Evolutionary conservation across 768 basidiomycete species (phyloP).

Genomic region (Russula compacta): DNA sequence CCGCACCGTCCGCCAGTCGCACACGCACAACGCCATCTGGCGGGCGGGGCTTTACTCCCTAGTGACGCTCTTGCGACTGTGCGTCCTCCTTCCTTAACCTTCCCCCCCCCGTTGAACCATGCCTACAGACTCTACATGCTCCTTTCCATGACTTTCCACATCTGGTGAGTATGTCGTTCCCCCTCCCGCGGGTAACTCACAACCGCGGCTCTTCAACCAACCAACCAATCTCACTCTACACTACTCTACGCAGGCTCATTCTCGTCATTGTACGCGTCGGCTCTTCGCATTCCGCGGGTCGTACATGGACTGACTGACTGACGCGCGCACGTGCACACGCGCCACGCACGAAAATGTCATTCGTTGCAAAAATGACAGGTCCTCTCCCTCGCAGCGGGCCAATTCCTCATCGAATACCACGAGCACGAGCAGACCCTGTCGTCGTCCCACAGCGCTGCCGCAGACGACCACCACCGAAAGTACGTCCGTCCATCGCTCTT

Average conservation of each 20-base stretch:
- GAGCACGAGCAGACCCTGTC: constrained; percentile 22
- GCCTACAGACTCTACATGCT: constrained; percentile 57
- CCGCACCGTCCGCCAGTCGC: constrained; percentile 31
- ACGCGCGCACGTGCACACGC: too few relatives aligned
- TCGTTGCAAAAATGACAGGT: constrained; percentile 32
- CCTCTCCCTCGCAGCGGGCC: constrained; percentile 45
- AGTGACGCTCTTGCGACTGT: constrained; percentile 56
- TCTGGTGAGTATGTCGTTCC: constrained; percentile 41
- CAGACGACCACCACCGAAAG: neutral
- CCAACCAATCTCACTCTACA: neutral
- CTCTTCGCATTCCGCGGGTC: neutral
- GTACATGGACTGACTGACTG: neutral
- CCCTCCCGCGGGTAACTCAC: too few relatives aligned
- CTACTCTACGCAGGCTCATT: constrained; percentile 34
- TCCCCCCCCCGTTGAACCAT: neutral
- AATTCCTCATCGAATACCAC: constrained; percentile 45
- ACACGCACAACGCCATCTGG: constrained; percentile 43
- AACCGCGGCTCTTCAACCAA: neutral
- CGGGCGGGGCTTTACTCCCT: constrained; percentile 45
- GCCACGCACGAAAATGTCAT: too few relatives aligned
- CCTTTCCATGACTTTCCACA: constrained; percentile 58
- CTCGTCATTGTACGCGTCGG: constrained; percentile 36
- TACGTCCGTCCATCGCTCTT: neutral
- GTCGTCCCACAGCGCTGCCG: constrained; percentile 9
- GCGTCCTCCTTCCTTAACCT: constrained; percentile 22